phyloP scores from a whole-genome alignment of 208 protist genomes.

The Leishmania braziliensis region DNA sequence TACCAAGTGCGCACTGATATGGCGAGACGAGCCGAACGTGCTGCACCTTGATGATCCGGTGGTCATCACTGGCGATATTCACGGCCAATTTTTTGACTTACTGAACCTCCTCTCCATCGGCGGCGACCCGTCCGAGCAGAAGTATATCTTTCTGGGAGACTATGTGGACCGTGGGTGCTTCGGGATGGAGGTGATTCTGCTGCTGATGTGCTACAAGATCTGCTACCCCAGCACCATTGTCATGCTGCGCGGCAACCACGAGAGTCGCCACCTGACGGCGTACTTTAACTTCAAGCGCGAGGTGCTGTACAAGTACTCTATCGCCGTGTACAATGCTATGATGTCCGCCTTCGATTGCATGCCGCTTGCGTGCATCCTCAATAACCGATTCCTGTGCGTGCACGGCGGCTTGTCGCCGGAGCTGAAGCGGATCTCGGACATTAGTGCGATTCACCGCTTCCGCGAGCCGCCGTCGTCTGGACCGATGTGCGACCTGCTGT shows the following conservation, averaged over 20 bases:
- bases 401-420: slow-evolving; percentile 93
- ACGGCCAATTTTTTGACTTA: slow-evolving; percentile 98
- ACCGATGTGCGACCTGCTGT: slow-evolving; percentile 96
- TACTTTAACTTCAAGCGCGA: slow-evolving; percentile 98
- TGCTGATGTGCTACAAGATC: slow-evolving; percentile 96
- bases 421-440: slow-evolving; percentile 68
- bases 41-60: slow-evolving; percentile 75
- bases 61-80: slow-evolving; percentile 93
- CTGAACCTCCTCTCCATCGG: slow-evolving; percentile 95
- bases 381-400: slow-evolving; percentile 93
- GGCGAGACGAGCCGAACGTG: slow-evolving; percentile 89
- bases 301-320: slow-evolving; percentile 92
- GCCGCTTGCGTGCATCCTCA: slow-evolving; percentile 89
- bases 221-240: slow-evolving; percentile 90
- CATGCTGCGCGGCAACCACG: slow-evolving; percentile 97
- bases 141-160: slow-evolving; percentile 97
- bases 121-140: slow-evolving; percentile 79
- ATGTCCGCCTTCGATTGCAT: slow-evolving; percentile 94
- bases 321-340: slow-evolving; percentile 86
- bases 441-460: slow-evolving; percentile 94
- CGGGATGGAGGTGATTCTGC: slow-evolving; percentile 88
- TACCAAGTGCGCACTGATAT: slow-evolving; percentile 67
- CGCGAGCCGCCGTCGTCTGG: slow-evolving; percentile 90
- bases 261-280: slow-evolving; percentile 96
- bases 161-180: slow-evolving; percentile 96